phyloP scores from a whole-genome alignment of 1,284 basidiomycete genomes.

The Apiotrichum laibachii region DNA sequence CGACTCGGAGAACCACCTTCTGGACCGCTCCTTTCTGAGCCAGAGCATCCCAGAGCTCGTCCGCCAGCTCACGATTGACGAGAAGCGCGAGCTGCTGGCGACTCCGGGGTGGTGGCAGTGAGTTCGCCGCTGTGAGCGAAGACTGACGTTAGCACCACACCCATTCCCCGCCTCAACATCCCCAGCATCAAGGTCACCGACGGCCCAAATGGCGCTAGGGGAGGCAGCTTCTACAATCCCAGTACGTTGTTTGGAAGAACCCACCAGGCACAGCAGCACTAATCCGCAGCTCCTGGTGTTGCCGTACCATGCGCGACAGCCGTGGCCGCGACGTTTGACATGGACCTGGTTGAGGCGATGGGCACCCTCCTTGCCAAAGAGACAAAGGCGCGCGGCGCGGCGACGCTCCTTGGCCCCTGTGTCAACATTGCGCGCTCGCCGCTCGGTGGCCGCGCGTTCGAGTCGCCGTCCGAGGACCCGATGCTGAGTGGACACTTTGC shows the following conservation, averaged over 20 bases:
- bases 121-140: slow-evolving; percentile 9
- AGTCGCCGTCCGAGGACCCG: slow-evolving; percentile 76
- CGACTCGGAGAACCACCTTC: slow-evolving; percentile 2
- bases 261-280: background rate
- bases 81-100: slow-evolving; percentile 41
- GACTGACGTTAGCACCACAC: slow-evolving; percentile 29
- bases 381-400: slow-evolving; percentile 66
- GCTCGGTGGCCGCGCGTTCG: slow-evolving; percentile 61
- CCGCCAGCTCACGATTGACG: slow-evolving; percentile 17
- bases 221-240: slow-evolving; percentile 30
- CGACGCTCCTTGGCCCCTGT: slow-evolving; percentile 68
- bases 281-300: slow-evolving; percentile 54
- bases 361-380: slow-evolving; percentile 65
- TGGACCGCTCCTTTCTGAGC: slow-evolving; percentile 22
- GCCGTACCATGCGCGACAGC: slow-evolving; percentile 66
- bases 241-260: slow-evolving; percentile 23
- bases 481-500: slow-evolving; percentile 67
- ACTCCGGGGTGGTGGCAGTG: slow-evolving; percentile 42
- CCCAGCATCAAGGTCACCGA: slow-evolving; percentile 37
- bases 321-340: slow-evolving; percentile 49
- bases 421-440: slow-evolving; percentile 77
- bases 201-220: slow-evolving; percentile 34
- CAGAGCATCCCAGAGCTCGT: slow-evolving; percentile 15
- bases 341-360: slow-evolving; percentile 61
- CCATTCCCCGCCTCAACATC: slow-evolving; percentile 40